Base-by-base conservation (phyloP, 2,329 filamentous ascomycete species). In the Alternaria solani region DNA sequence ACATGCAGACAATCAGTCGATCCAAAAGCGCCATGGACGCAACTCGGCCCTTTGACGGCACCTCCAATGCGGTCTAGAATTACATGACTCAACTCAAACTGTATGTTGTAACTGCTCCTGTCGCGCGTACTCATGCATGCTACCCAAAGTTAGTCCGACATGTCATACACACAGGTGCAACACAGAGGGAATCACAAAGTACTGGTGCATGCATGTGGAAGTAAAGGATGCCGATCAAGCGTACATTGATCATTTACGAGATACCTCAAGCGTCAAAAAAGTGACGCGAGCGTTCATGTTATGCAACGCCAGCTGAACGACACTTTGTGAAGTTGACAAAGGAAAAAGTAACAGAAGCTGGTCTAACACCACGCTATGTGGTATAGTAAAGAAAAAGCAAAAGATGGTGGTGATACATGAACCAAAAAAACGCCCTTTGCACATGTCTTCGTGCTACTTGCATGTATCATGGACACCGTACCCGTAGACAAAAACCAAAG, bases 361-460 rank as follows among this genome's bases (percentile, higher is more conserved):
- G 32, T 32, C 18, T 5, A 16, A 11, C 30, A 32, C 46, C 46
- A 36, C 30, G 32, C 46, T 49, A n/a, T 49, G 20, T 36, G 28
- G 3, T 20, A 16, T 8, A 23, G 20, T 23, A 23, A 23, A n/a
- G 11, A 12, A 8, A 14, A 25, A 38, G 32, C 25, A 49, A n/a
- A 23, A 49, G 46, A 20, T 49, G 32, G 32, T 49, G 46, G 5
- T 49, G 46, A 20, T 49, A 49, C 46, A 38, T 49, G 46, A 36
- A 49, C 34, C 46, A 30, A 12, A 34, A 34, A 32, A 25, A 32
- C 53, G 36, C 49, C 36, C 18, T 36, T 11, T 30, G 34, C 49
- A 41, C 36, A 7, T 39, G 25, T 28, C 11, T 20, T 39, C 49
- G 9, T 51, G 49, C 49, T 51, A 30, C 32, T 26, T 36, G 44